phyloP scores from a whole-genome alignment of 192 early-diverging fungal species.

The Spizellomyces punctatus region DNA sequence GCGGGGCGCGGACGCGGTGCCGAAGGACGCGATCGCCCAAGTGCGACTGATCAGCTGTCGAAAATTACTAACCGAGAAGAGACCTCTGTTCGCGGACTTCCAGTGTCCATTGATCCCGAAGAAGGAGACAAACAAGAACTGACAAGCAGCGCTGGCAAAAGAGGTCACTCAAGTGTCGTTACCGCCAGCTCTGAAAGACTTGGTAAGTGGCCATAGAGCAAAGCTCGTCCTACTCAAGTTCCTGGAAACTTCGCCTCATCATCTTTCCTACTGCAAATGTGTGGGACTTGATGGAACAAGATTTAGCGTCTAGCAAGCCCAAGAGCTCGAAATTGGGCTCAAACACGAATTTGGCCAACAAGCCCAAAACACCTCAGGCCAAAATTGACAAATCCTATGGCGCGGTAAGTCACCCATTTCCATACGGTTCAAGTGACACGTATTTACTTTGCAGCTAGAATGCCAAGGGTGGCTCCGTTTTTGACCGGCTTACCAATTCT shows the following conservation, averaged over 20 bases:
- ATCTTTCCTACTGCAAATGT: neutral
- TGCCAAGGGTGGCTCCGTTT: constrained; percentile 34
- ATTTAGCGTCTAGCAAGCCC: constrained; percentile 33
- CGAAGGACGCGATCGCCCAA: constrained; percentile 44
- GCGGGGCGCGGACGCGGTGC: constrained; percentile 49
- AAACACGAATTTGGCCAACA: constrained; percentile 19
- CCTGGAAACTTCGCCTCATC: neutral
- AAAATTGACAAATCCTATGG: constrained; percentile 17
- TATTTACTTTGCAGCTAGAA: neutral
- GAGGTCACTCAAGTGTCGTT: constrained; percentile 19
- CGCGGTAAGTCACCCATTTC: constrained; percentile 7
- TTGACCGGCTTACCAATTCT: constrained; percentile 51
- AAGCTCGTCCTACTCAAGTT: neutral
- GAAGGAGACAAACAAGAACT: constrained; percentile 18
- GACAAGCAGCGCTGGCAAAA: constrained; percentile 1
- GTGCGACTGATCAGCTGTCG: constrained; percentile 35
- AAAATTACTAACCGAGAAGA: constrained; percentile 42
- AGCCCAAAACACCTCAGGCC: neutral
- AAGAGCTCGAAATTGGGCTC: constrained; percentile 36
- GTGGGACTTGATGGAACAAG: neutral
- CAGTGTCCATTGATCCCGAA: constrained; percentile 27
- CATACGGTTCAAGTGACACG: neutral
- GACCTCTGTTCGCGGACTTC: constrained; percentile 26
- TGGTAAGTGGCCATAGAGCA: constrained; percentile 25
- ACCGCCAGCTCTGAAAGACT: constrained; percentile 41